Evolutionary conservation across 2,329 filamentous ascomycete genomes (phyloP).

Genomic region (Neocatenulostroma microsporum): DNA sequence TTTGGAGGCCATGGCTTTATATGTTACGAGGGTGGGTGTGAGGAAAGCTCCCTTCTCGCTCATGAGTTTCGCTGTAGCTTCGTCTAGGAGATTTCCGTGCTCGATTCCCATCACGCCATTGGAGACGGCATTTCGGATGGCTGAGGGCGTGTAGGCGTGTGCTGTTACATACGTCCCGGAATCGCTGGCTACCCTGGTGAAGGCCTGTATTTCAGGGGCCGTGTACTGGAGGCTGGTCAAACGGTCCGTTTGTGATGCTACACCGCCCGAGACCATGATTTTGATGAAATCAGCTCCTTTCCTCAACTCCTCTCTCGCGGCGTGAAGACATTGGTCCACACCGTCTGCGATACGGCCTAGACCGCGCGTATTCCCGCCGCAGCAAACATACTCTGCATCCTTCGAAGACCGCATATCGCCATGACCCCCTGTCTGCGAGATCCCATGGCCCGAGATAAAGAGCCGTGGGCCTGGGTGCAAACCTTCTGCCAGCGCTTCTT

Average conservation of each 20-base stretch:
- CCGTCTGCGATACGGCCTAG: slow-evolving; percentile 47
- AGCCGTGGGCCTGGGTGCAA: slow-evolving; percentile 49
- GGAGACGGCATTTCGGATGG: slow-evolving; percentile 49
- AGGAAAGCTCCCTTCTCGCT: slow-evolving; percentile 43
- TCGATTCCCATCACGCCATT: slow-evolving; percentile 52
- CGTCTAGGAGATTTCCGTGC: slow-evolving; percentile 56
- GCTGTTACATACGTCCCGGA: slow-evolving; percentile 49
- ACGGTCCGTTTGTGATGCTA: slow-evolving; percentile 49
- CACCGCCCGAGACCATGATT: slow-evolving; percentile 53
- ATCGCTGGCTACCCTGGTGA: slow-evolving; percentile 44
- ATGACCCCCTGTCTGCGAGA: slow-evolving; percentile 54
- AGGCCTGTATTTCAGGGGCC: slow-evolving; percentile 48
- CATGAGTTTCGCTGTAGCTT: slow-evolving; percentile 46
- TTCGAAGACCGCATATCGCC: slow-evolving; percentile 44
- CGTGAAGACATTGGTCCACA: slow-evolving; percentile 47
- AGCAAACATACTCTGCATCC: slow-evolving; percentile 42
- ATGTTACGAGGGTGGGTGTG: slow-evolving; percentile 48
- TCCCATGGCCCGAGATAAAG: slow-evolving; percentile 48
- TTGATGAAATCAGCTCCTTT: slow-evolving; percentile 55
- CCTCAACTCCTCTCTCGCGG: slow-evolving; percentile 48
- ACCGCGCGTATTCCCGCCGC: slow-evolving; percentile 36
- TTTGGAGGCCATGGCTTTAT: slow-evolving; percentile 40
- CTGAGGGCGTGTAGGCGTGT: slow-evolving; percentile 50
- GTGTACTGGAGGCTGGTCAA: slow-evolving; percentile 52
- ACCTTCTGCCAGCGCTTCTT: slow-evolving; percentile 50